Evolutionary conservation across 176 grass and related monocot genomes (phyloP).

Genomic region (Aegilops sharonensis): DNA sequence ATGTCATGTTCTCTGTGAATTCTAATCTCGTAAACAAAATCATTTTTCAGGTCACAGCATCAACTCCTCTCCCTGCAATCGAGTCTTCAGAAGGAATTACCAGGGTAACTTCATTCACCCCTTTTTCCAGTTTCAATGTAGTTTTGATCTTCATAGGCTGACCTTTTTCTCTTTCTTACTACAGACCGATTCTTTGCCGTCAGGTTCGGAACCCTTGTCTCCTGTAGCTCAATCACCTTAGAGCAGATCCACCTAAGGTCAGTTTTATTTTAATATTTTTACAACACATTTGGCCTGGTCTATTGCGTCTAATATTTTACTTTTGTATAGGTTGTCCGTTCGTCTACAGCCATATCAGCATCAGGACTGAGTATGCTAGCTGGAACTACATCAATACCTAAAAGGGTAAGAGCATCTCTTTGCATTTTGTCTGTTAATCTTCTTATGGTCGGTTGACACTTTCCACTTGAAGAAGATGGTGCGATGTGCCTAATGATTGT

Average conservation of each 20-base stretch:
- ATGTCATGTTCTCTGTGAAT: neutral
- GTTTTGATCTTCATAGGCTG: constrained; percentile 3
- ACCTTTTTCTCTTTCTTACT: constrained; percentile 1
- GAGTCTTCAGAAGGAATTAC: constrained; percentile 45
- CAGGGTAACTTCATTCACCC: constrained; percentile 30
- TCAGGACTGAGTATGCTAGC: too few relatives aligned
- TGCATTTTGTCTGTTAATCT: too few relatives aligned
- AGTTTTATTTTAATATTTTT: constrained; percentile 7
- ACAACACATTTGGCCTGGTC: neutral
- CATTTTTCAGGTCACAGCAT: constrained; percentile 40
- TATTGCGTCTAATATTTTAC: constrained; percentile 32
- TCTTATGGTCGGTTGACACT: too few relatives aligned
- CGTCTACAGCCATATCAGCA: constrained; percentile 12
- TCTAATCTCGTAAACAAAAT: neutral
- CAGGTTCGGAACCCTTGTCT: constrained; percentile 28
- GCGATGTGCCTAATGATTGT: too few relatives aligned
- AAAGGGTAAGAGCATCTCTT: too few relatives aligned
- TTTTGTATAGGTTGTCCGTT: constrained; percentile 45
- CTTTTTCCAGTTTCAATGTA: neutral
- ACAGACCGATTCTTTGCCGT: constrained; percentile 46
- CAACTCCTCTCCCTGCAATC: constrained; percentile 42
- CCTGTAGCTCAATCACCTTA: constrained; percentile 28
- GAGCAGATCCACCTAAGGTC: constrained; percentile 38
- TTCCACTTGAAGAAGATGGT: too few relatives aligned
- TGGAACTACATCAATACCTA: too few relatives aligned